Evolutionary conservation across 495 filamentous ascomycete genomes (phyloP).

Genomic region (Pyrenula massariospora): DNA sequence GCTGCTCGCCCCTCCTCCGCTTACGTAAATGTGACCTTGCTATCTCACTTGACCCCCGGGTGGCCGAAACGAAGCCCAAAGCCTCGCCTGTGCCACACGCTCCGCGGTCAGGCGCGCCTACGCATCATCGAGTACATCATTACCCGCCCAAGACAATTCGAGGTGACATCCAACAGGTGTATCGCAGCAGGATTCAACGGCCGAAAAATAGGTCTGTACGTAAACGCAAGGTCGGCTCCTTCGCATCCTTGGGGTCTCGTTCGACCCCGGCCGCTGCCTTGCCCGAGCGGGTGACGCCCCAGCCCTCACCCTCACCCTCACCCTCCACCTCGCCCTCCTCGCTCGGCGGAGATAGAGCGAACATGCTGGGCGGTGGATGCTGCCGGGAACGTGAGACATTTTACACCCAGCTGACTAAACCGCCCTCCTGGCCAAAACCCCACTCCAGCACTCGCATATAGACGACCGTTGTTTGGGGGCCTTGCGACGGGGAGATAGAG

Average conservation of each 20-base stretch:
- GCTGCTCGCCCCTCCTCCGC: not conserved
- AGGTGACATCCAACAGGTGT: not conserved
- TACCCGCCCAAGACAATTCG: not conserved
- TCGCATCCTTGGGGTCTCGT: not conserved
- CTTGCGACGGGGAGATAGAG: not conserved
- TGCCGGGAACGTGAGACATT: constrained; percentile 2
- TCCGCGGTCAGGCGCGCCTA: not conserved
- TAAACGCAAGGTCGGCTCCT: not conserved
- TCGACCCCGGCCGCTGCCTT: not conserved
- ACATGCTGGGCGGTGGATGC: no score
- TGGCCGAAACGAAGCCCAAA: no score
- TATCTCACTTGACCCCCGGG: no score
- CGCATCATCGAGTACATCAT: not conserved
- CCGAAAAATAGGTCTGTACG: not conserved
- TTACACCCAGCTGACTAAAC: not conserved
- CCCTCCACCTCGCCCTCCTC: no score
- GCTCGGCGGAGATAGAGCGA: no score
- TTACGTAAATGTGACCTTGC: not conserved
- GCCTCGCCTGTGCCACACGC: not conserved
- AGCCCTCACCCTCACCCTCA: no score
- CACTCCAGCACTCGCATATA: not conserved
- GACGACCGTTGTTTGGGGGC: not conserved
- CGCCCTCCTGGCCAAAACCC: not conserved
- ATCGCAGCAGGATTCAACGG: not conserved
- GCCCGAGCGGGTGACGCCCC: not conserved